Conservation (phyloP, 192 early-diverging fungal species). For the Blastocladiella britannica region DNA sequence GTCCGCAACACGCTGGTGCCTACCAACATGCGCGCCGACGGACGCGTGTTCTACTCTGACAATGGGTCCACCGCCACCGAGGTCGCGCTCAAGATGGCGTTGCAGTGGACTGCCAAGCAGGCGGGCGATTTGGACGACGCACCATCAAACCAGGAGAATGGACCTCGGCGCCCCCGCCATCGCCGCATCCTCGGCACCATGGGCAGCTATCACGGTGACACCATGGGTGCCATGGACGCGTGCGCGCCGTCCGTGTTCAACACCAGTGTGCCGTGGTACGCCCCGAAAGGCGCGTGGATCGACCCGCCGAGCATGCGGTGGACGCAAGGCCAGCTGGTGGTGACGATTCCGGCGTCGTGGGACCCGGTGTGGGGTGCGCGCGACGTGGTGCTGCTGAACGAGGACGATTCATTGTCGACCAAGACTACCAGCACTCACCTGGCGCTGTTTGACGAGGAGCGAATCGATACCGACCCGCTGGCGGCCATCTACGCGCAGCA, state of each 20-base stretch:
- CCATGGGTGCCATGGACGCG: conserved; percentile 66
- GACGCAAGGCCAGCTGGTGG: conserved; percentile 19
- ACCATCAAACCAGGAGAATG: no score
- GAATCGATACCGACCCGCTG: conserved; percentile 5
- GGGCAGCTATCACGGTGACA: conserved; percentile 73
- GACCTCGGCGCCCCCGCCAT: conserved; percentile 10
- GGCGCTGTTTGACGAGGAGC: conserved; percentile 1
- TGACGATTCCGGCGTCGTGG: conserved; percentile 17
- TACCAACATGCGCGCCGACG: no score
- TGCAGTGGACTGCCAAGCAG: conserved; percentile 23
- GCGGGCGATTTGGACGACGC: no score
- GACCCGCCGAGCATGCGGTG: conserved; percentile 33
- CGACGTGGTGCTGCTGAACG: no score
- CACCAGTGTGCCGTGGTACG: conserved; percentile 44
- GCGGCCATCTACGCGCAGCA: conserved; percentile 15
- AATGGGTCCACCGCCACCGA: conserved; percentile 64
- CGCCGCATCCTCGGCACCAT: conserved; percentile 42
- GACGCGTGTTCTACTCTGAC: conserved; percentile 57
- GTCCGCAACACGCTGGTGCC: no score
- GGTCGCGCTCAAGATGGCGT: conserved; percentile 61
- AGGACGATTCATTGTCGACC: neutral
- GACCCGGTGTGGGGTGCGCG: no score
- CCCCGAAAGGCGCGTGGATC: conserved; percentile 45
- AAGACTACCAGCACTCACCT: neutral
- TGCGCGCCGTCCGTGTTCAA: conserved; percentile 53